Evolutionary conservation across 148 eudicot genomes (phyloP).

Genomic region (Persicaria tinctoria): DNA sequence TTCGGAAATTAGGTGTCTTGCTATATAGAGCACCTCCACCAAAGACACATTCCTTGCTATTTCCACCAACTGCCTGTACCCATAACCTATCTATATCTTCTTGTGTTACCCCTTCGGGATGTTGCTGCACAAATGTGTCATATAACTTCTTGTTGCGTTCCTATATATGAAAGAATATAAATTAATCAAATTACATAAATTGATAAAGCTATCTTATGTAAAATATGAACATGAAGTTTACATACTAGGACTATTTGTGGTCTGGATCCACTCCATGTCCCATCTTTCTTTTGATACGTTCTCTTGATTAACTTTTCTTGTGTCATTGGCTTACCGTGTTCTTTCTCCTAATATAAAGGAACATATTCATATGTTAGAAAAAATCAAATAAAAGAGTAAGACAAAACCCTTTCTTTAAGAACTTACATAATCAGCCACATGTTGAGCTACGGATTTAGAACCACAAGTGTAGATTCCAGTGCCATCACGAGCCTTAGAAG

Average conservation of each 20-base stretch:
- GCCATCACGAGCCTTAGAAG: background rate
- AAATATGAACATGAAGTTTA: background rate
- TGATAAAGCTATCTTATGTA: no score
- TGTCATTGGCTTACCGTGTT: background rate
- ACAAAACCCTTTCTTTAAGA: background rate
- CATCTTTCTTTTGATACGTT: background rate
- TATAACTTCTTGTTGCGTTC: background rate
- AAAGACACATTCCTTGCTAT: background rate
- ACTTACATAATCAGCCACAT: background rate
- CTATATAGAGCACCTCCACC: background rate
- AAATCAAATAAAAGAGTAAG: background rate
- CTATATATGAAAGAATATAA: no score
- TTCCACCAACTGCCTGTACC: background rate
- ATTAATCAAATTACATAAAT: no score
- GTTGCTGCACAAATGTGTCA: background rate
- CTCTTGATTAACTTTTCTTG: background rate
- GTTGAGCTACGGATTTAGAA: background rate
- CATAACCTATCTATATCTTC: background rate
- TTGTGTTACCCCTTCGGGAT: background rate
- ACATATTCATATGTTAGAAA: no score
- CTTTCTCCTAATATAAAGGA: background rate
- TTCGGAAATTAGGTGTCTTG: background rate
- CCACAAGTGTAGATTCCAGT: background rate
- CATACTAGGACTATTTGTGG: background rate
- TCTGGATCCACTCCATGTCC: background rate